These are phyloP conservation scores for Penicillium verhagenii DNA, from an alignment of 495 filamentous ascomycete species.

Conservation along the genomic window DNA sequence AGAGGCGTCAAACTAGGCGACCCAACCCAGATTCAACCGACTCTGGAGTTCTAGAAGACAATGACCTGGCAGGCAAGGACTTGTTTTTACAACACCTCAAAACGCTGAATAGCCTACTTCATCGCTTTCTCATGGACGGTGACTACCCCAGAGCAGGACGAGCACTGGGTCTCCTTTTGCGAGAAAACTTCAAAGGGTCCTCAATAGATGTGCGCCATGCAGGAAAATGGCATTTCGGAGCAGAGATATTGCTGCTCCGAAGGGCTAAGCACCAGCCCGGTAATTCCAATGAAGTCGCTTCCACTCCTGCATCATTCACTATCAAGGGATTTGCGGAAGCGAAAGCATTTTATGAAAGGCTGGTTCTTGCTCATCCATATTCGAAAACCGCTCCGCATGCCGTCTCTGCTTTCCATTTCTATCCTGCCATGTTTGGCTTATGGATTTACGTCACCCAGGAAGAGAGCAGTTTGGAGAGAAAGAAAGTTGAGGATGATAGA, in stretches of 20 bases:
- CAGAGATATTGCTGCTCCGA: constrained; percentile 61
- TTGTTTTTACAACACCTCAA: constrained; percentile 58
- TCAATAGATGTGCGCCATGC: constrained; percentile 55
- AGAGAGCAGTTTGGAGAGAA: constrained; percentile 39
- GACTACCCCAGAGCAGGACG: constrained; percentile 62
- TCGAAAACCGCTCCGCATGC: constrained; percentile 43
- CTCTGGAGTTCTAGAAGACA: constrained; percentile 29
- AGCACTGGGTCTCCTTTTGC: constrained; percentile 64
- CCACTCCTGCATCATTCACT: constrained; percentile 36
- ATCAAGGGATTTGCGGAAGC: constrained; percentile 54
- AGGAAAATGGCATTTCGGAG: constrained; percentile 67
- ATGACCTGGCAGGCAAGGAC: constrained; percentile 40
- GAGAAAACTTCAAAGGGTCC: constrained; percentile 50
- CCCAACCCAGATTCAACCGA: constrained; percentile 34
- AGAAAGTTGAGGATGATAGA: constrained; percentile 22
- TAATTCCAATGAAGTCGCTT: background rate
- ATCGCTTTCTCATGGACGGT: constrained; percentile 57
- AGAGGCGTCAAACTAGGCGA: constrained; percentile 22
- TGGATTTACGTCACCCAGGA: constrained; percentile 63
- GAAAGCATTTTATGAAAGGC: constrained; percentile 62
- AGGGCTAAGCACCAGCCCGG: constrained; percentile 22
- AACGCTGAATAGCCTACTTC: constrained; percentile 59
- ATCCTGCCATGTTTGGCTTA: constrained; percentile 64
- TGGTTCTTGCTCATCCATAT: constrained; percentile 66
- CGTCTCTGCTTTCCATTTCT: constrained; percentile 56